A percentile compares a stretch with the other conserved stretches of the same genome.
Evolutionary conservation across 805 yeast species (phyloP).

Genomic region (Candida ulmi): DNA sequence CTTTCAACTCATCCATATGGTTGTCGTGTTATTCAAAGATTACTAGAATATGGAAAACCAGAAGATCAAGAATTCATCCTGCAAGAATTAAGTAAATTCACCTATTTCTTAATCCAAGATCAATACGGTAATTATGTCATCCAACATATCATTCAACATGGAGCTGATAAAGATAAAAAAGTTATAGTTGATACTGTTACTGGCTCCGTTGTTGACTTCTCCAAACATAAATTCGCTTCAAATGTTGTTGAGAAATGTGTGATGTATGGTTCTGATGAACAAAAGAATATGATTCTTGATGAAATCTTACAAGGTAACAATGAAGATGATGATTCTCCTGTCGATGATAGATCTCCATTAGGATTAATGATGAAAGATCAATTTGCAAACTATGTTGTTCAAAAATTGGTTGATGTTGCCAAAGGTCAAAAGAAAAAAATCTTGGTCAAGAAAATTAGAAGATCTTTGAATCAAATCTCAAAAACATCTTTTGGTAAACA

Average conservation of each 20-base stretch:
- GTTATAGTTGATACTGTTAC: conserved; percentile 62
- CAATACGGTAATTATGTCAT: conserved; percentile 98
- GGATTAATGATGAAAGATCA: conserved; percentile 96
- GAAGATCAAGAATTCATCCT: conserved; percentile 65
- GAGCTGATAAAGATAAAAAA: conserved; percentile 55
- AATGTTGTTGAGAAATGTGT: conserved; percentile 96
- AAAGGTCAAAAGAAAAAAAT: conserved; percentile 62
- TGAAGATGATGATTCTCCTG: conserved; percentile 29
- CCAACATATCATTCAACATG: conserved; percentile 88
- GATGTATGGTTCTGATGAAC: conserved; percentile 58
- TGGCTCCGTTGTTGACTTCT: conserved; percentile 68
- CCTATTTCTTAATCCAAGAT: conserved; percentile 79
- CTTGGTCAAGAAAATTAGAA: conserved; percentile 70
- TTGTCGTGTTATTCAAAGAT: conserved; percentile 91
- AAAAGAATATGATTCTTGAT: conserved; percentile 56
- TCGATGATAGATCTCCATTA: conserved; percentile 64
- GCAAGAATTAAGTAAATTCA: conserved; percentile 63
- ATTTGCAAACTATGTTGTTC: conserved; percentile 95
- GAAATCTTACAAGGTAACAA: conserved; percentile 57
- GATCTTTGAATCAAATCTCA: conserved; percentile 70
- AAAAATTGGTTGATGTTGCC: conserved; percentile 82
- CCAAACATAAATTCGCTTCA: conserved; percentile 96
- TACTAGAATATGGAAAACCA: conserved; percentile 69
- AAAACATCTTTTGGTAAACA: conserved; percentile 75
- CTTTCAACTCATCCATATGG: conserved; percentile 96